Conservation (phyloP, 495 filamentous ascomycete species). For the Hyphodiscus hymeniophilus region DNA sequence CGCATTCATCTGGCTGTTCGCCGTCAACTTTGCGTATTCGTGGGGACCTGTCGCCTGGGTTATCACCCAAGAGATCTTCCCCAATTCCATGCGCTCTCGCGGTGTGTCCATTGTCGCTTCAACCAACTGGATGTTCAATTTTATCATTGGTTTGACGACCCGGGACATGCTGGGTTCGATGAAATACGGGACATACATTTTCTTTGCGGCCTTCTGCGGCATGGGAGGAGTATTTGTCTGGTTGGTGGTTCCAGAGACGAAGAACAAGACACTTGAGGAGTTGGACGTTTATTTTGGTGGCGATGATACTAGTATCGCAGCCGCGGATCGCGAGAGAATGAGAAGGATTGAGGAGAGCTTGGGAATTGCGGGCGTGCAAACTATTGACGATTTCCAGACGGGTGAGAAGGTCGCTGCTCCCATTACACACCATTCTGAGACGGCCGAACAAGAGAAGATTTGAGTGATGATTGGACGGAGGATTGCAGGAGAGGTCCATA, state of each 20-base stretch:
- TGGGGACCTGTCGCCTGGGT: conserved; percentile 28
- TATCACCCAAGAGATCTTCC: conserved; percentile 37
- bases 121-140: conserved; percentile 41
- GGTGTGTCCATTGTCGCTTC: conserved; percentile 26
- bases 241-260: conserved; percentile 17
- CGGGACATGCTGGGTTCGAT: conserved; percentile 28
- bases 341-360: conserved; percentile 10
- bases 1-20: conserved; percentile 40
- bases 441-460: too few relatives aligned
- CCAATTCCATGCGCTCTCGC: conserved; percentile 35
- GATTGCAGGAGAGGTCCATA: too few relatives aligned
- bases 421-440: too few relatives aligned
- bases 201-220: conserved; percentile 32
- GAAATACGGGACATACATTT: conserved; percentile 36
- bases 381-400: too few relatives aligned
- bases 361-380: conserved; percentile 4
- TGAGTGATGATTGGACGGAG: too few relatives aligned
- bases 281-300: conserved; percentile 18
- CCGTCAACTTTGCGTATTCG: conserved; percentile 33
- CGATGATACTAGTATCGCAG: conserved; percentile 26
- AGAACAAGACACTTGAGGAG: conserved; percentile 12
- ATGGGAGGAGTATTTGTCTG: conserved; percentile 3
- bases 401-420: too few relatives aligned
- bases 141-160: conserved; percentile 34
- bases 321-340: conserved; percentile 22